Conservation (phyloP, 2,329 filamentous ascomycete genomes). For the Teratosphaeria viscida region DNA sequence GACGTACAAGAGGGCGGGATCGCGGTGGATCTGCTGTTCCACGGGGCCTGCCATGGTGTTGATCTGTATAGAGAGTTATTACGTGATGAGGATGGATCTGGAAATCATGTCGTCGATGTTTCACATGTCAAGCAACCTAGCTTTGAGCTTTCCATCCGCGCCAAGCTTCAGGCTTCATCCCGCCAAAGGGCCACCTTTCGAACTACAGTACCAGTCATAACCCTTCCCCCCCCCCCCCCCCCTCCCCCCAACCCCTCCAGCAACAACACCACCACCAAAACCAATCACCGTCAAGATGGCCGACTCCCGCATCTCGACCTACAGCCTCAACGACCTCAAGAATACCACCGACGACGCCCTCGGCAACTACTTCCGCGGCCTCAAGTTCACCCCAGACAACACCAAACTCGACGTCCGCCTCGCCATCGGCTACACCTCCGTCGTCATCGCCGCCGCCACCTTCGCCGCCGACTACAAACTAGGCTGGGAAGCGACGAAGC, state of each 20-base stretch:
- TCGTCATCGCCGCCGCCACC: slow-evolving; percentile 67
- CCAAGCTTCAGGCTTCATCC: background rate
- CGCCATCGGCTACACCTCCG: slow-evolving; percentile 69
- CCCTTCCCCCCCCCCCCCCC: too few species aligned
- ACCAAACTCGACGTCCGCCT: slow-evolving; percentile 72
- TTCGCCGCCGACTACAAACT: slow-evolving; percentile 88
- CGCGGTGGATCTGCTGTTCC: slow-evolving; percentile 92
- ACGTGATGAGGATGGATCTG: background rate
- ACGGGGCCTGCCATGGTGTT: slow-evolving; percentile 66
- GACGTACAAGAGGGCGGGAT: slow-evolving; percentile 92
- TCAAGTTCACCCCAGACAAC: slow-evolving; percentile 77
- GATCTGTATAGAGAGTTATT: background rate
- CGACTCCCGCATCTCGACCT: slow-evolving; percentile 25
- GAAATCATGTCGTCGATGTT: background rate
- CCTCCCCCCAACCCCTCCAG: background rate
- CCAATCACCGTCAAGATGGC: slow-evolving; percentile 12
- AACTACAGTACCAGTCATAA: background rate
- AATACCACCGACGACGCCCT: slow-evolving; percentile 94
- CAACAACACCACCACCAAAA: too few species aligned
- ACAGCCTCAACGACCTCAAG: slow-evolving; percentile 64
- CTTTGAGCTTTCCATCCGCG: background rate
- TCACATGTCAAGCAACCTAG: background rate
- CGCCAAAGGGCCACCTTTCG: background rate
- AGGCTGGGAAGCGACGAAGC: slow-evolving; percentile 78
- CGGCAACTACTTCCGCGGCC: slow-evolving; percentile 80